Percentiles rank a stretch among this genome's conserved stretches.
Evolutionary conservation across 768 basidiomycete species (phyloP).

Genomic region (Phlebiopsis gigantea): DNA sequence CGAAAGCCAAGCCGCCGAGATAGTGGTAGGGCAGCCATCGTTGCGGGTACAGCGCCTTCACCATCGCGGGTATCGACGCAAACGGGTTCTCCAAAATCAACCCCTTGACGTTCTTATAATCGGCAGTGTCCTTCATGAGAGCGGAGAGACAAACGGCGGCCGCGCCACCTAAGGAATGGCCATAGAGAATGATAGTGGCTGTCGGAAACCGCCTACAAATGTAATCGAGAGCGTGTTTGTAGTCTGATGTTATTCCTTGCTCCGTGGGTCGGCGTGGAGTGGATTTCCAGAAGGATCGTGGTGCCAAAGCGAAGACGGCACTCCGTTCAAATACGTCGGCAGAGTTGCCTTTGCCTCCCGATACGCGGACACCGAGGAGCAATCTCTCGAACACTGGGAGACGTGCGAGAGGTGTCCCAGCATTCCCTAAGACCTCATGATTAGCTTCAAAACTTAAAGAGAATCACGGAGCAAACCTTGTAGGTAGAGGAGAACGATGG

Average conservation of each 20-base stretch:
- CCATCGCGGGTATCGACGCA: constrained; percentile 41
- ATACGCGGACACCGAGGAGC: constrained; percentile 17
- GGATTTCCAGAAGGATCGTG: constrained; percentile 48
- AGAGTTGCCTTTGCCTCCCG: neutral
- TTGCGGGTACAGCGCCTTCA: constrained; percentile 41
- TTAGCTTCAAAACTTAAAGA: neutral
- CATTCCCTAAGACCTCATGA: constrained; percentile 33
- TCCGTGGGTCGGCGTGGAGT: constrained; percentile 34
- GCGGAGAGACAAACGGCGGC: constrained; percentile 36
- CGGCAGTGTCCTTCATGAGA: constrained; percentile 1
- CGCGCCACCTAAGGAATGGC: constrained; percentile 46
- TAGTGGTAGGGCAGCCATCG: constrained; percentile 46
- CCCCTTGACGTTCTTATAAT: constrained; percentile 25
- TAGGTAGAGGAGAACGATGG: constrained; percentile 29
- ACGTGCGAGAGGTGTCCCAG: constrained; percentile 43
- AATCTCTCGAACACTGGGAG: constrained; percentile 37
- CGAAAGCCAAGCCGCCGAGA: constrained; percentile 37
- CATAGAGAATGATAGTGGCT: constrained; percentile 34
- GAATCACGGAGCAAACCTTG: constrained; percentile 26
- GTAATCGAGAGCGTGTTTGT: constrained; percentile 29
- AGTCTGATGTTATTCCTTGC: constrained; percentile 35
- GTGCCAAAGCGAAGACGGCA: constrained; percentile 36
- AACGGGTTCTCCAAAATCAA: constrained; percentile 48
- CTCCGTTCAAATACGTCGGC: constrained; percentile 2
- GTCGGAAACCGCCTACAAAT: constrained; percentile 28